Evolutionary conservation across 495 filamentous ascomycete species (phyloP), one percentile per base, ranked within the genome.

Genomic region (Penicillium fimorum): DNA sequence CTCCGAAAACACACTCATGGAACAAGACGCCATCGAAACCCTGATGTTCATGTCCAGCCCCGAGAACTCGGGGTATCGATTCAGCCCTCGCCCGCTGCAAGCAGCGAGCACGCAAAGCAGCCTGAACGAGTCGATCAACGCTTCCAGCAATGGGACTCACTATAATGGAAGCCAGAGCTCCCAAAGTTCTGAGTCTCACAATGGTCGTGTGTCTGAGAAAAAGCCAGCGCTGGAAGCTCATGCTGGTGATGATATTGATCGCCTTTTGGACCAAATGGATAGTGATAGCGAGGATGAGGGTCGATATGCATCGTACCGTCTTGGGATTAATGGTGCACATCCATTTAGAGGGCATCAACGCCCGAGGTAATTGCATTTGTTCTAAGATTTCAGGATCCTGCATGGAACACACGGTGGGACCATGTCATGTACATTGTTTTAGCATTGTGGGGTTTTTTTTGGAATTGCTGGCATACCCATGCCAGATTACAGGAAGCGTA

Each of bases 11-110:
- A 84, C 86, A 17, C 77, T 82, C 20, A 86, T 87, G 63, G 91
- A 96, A 63, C 84, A 91, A 62, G 91, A 94, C 60, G 91, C 90
- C n/a, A 85, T 95, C 22, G 91, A 96, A 63, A 89, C 88, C 0
- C 73, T 95, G 24, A 76, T 95, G 20, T 92, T 91, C 71, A 91
- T 96, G 88, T 89, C 87, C 55, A 92, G 89, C 59, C 91, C 91
- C 0, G 87, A 84, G 12, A 89, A 91, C 64, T 87, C 89, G 4
- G 81, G 80, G 5, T 74, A 77, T 46, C 71, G 71, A 33, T 65
- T 76, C 6, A 76, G 68, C 52, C 70, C 75, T 11, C 55, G 69
- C 24, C 63, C 57, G 1, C 54, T 61, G 11, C 70, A 67, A 40
- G 61, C 60, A 27, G 57, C 52, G 3, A 55, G 55, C 44, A 63